These are phyloP conservation scores for Exophiala dermatitidis DNA, from an alignment of 2,329 filamentous ascomycete genomes.

Conservation along the genomic window DNA sequence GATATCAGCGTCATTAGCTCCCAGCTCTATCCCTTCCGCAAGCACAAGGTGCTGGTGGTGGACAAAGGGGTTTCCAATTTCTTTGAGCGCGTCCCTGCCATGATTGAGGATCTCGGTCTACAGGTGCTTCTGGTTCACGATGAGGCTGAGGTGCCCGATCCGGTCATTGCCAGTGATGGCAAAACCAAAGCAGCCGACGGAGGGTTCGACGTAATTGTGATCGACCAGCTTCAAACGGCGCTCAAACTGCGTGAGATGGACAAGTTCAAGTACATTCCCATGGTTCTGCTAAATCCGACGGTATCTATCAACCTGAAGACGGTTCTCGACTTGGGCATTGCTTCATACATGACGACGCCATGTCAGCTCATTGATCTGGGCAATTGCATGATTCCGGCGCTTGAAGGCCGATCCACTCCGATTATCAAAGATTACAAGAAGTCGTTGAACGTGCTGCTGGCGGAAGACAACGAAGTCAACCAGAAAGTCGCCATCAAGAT, in stretches of 20 bases:
- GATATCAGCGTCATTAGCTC: constrained; percentile 72
- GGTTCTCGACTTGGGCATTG: constrained; percentile 87
- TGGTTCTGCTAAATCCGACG: constrained; percentile 81
- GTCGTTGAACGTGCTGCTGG: constrained; percentile 89
- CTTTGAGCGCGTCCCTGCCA: constrained; percentile 66
- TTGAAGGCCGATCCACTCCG: constrained; percentile 87
- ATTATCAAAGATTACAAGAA: constrained; percentile 88
- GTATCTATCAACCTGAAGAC: constrained; percentile 91
- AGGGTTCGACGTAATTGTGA: constrained; percentile 89
- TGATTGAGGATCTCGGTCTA: constrained; percentile 72
- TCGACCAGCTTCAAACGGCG: constrained; percentile 90
- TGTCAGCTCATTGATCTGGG: constrained; percentile 90
- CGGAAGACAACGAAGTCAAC: constrained; percentile 96
- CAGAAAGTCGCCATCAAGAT: constrained; percentile 95
- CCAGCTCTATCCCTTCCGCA: constrained; percentile 81
- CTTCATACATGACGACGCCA: constrained; percentile 98
- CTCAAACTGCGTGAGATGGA: constrained; percentile 75
- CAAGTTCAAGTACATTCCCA: constrained; percentile 95
- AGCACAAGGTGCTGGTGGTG: constrained; percentile 88
- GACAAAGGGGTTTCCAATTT: constrained; percentile 79
- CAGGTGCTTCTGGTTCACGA: constrained; percentile 77
- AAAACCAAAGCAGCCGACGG: constrained; percentile 46
- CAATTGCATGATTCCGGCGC: constrained; percentile 89
- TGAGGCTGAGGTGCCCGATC: constrained; percentile 57
- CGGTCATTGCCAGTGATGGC: constrained; percentile 48